Conservation (phyloP, 2,329 filamentous ascomycete genomes). For the Scedosporium minutisporum region DNA sequence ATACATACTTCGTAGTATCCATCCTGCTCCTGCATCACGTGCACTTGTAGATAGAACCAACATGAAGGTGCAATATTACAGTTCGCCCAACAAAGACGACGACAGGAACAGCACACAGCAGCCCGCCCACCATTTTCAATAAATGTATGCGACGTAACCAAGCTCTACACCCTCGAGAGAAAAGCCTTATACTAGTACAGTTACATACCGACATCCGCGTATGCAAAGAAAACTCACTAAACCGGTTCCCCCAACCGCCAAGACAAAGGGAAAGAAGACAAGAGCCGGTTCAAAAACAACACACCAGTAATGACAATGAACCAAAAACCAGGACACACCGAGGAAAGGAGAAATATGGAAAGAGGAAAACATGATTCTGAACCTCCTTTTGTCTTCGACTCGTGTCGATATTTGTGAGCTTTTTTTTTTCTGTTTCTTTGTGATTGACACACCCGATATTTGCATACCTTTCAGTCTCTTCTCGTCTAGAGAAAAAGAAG, state of each 20-base stretch:
- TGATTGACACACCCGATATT: background rate
- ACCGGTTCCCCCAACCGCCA: background rate
- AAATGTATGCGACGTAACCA: background rate
- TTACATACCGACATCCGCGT: background rate
- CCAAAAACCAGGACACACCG: background rate
- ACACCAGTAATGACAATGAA: background rate
- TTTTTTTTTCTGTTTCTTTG: background rate
- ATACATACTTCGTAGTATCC: no score
- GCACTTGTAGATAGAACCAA: no score
- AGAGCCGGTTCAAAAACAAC: background rate
- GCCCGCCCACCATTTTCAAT: background rate
- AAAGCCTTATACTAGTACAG: background rate
- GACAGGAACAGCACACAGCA: no score
- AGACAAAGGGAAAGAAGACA: background rate
- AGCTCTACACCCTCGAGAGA: background rate
- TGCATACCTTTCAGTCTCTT: background rate
- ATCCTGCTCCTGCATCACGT: no score
- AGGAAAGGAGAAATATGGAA: background rate
- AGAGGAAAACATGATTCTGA: background rate
- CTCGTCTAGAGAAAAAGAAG: background rate
- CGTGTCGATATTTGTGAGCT: background rate
- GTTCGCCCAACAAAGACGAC: no score
- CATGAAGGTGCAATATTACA: no score
- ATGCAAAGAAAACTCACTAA: background rate
- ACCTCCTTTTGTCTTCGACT: background rate